Evolutionary conservation across 805 yeast genomes (phyloP), one percentile per base, ranked within the genome.

Genomic region (Clavispora santaluciae): DNA sequence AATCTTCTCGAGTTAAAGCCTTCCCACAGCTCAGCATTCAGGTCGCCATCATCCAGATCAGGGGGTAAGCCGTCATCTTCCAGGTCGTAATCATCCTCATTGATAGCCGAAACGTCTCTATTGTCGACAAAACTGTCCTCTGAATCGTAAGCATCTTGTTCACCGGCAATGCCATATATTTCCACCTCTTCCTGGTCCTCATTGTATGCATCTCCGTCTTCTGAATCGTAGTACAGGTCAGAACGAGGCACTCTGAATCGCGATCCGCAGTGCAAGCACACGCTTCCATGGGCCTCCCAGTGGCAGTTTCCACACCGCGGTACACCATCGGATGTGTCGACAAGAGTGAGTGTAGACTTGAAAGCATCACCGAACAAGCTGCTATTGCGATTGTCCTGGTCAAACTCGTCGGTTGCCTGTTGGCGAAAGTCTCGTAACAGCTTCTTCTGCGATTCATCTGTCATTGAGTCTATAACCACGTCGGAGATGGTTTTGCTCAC

Each of bases 241-340:
- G 59, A 59, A 16, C 56, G 55, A 2, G 68, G 57, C 6, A 54
- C 47, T 18, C 70, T 53, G 45, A 83, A 72, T 23, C 78, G 56
- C 42, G 76, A 63, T 4, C 83, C 83, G 59, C 93, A 85, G 52
- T 84, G 83, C 5, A 77, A 69, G 53, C 93, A 85, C n/a, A 61
- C 66, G 3, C 72, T 62, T 0, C 86, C 88, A 45, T 76, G 77
- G 1, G 83, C 79, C 52, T 85, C 91, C 91, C 91, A 85, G 53
- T 81, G 88, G 56, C 93, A 85, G 42, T 77, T 74, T 6, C 84
- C 76, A 54, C 93, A 85, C 40, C 91, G 61, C 0, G 84, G 77
- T 8, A 84, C 86, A 2, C 89, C 89, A 52, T 85, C 91, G 22
- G 77, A 76, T 22, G 64, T 66, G 51, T 82, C 89, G 1, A 81